Base-by-base conservation (phyloP, 495 filamentous ascomycete genomes). In the Trichoderma orchidacearum region DNA sequence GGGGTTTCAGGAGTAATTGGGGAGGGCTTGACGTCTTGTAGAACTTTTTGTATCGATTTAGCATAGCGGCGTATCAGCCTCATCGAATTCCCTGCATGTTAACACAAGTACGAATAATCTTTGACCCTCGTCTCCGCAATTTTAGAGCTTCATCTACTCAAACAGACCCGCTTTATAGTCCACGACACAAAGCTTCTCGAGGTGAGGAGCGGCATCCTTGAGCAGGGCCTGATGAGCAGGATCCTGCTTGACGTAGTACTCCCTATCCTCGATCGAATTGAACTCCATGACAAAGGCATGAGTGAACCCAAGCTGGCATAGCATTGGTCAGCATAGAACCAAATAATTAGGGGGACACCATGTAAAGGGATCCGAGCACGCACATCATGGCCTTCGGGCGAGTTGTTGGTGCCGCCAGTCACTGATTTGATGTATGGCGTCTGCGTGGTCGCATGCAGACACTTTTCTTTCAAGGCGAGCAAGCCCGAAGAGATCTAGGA, bases 251-350 rank as follows among this genome's bases (percentile, higher is more conserved):
- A 77, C 56, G 59, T 82, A 85, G 62, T 79, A 85, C n/a, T 78
- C 63, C 17, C 78, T 67, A 58, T 85, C 81, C 56, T 76, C 74
- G 9, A 64, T 60, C 29, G 66, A 80, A 15, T 74, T 77, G 58
- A 89, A 87, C 59, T 85, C 77, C 11, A 76, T 64, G 0, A 86
- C 72, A 57, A 87, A 87, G 1, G 65, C 80, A 61, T 90, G 82
- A 3, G 77, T 76, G 36, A 78, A 72, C 0, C 71, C 78, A n/a
- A 67, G 65, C 77, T 84, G 48, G n/a, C n/a, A n/a, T n/a, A n/a
- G n/a, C n/a, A n/a, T n/a, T n/a, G n/a, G n/a, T n/a, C n/a, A n/a
- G n/a, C n/a, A n/a, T n/a, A n/a, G n/a, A n/a, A n/a, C n/a, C n/a
- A n/a, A n/a, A n/a, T n/a, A n/a, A n/a, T n/a, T n/a, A n/a, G n/a